Percentiles rank a stretch among this genome's conserved stretches.
Evolutionary conservation across 2,329 filamentous ascomycete genomes (phyloP).

Genomic region (Remersonia thermophila): DNA sequence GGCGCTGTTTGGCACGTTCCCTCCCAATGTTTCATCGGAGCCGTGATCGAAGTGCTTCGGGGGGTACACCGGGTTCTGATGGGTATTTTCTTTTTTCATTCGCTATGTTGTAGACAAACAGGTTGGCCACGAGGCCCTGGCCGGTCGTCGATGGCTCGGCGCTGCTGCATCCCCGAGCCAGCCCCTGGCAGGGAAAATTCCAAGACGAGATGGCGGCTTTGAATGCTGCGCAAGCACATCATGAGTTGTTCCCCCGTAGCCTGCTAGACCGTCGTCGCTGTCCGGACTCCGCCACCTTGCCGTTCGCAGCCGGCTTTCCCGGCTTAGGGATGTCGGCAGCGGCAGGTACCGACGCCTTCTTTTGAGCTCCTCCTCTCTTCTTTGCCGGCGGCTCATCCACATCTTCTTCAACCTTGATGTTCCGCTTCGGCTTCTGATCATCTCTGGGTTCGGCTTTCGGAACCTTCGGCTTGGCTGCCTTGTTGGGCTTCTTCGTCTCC

Average conservation of each 20-base stretch:
- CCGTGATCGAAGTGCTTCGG: constrained; percentile 19
- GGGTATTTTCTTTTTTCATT: too few species aligned
- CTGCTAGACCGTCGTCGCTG: constrained; percentile 21
- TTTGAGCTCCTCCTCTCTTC: constrained; percentile 4
- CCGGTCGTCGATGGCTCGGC: too few species aligned
- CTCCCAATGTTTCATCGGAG: constrained; percentile 24
- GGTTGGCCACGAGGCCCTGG: too few species aligned
- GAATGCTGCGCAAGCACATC: too few species aligned
- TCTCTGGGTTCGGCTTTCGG: constrained; percentile 5
- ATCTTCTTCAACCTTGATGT: constrained; percentile 7
- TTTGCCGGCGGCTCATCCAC: constrained; percentile 2
- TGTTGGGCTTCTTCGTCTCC: constrained; percentile 4
- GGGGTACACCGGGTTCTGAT: too few species aligned
- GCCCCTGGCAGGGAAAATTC: too few species aligned
- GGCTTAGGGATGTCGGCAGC: constrained; percentile 1
- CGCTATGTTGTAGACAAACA: too few species aligned
- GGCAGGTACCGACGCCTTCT: constrained; percentile 1
- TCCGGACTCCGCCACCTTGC: constrained; percentile 4
- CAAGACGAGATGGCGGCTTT: too few species aligned
- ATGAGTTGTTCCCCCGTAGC: constrained; percentile 6
- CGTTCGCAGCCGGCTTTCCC: background rate
- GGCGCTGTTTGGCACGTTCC: constrained; percentile 26
- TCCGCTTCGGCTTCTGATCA: constrained; percentile 6
- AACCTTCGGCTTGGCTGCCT: constrained; percentile 6
- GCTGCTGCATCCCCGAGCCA: too few species aligned